Evolutionary conservation across 2,329 filamentous ascomycete genomes (phyloP), one percentile per base, ranked within the genome.

Genomic region (Penicillium nordicum): DNA sequence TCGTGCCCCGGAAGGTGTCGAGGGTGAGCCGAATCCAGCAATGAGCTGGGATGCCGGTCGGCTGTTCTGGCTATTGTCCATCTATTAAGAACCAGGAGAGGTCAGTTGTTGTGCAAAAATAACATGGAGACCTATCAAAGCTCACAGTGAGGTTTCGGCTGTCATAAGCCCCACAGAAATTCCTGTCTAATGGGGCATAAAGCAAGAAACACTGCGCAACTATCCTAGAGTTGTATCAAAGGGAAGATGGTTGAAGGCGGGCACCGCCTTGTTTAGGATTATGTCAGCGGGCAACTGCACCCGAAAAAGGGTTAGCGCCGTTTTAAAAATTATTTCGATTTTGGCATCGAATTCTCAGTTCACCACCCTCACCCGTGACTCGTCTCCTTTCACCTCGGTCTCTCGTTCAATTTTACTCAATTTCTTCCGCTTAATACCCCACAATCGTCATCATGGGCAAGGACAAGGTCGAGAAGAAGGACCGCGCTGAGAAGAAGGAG

Each of bases 41-140:
- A 88, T 70, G 37, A 87, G 78, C 63, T 88, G 84, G 63, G 84
- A 86, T 6, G 80, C 78, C 0, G 83, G 82, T 58, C 84, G 84
- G 34, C 75, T 78, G 2, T 78, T 79, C 54, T 74, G 67, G 49
- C 69, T 72, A 43, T 67, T 63, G 58, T 71, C 70, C 74, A 76
- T 76, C 53, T 55, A 52, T 40, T 29, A 21, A 27, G 11, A 37
- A 38, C 23, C 21, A 43, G 44, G 37, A 11, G 16, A 27, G 48
- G 29, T 55, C 23, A 55, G 48, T 42, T 27, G 25, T 37, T 45
- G 43, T 8, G 5, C 16, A 40, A 52, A 46, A 29, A 43, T 7
- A 29, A n/a, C 0, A 21, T 14, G 11, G 32, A n/a, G 23, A 30
- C 2, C 1, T 16, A 42, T 40, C 29, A 30, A 23, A 44, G 21